These are phyloP conservation scores for Acanthamoeba culbertsoni DNA, from an alignment of 208 protist species.

Conservation along the genomic window DNA sequence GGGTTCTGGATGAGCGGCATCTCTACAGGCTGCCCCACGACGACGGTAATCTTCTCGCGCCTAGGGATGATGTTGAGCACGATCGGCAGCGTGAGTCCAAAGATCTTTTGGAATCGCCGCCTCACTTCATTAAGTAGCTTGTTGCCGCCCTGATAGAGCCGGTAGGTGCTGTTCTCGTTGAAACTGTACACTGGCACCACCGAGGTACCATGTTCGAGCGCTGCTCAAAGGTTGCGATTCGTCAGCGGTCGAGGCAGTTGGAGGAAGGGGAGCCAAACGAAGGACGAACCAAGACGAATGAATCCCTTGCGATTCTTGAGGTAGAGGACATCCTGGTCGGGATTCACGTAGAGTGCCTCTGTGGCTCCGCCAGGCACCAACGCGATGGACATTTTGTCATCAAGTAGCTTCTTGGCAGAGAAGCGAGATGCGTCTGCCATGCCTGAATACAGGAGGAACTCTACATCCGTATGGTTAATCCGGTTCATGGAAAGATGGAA, in stretches of 20 bases:
- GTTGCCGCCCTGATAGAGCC: slow-evolving; percentile 36
- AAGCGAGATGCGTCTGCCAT: slow-evolving; percentile 10
- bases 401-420: slow-evolving; percentile 35
- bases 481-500: not conserved
- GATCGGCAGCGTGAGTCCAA: slow-evolving; percentile 4
- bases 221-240: not conserved
- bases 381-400: not conserved
- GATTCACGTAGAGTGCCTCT: slow-evolving; percentile 11
- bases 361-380: slow-evolving; percentile 52
- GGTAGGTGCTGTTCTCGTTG: slow-evolving; percentile 57
- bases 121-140: not conserved
- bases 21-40: slow-evolving; percentile 19
- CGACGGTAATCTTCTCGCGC: slow-evolving; percentile 3
- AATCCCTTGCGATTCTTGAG: slow-evolving; percentile 44
- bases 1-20: not conserved
- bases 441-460: slow-evolving; percentile 41
- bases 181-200: slow-evolving; percentile 42
- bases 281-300: not conserved
- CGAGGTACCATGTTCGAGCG: not conserved
- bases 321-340: slow-evolving; percentile 39
- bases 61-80: slow-evolving; percentile 13
- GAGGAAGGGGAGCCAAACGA: not conserved
- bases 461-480: not conserved
- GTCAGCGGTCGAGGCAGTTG: too few species aligned
- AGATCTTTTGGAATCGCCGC: not conserved